Evolutionary conservation across 176 grass and related monocot genomes (phyloP).

Genomic region (Melocanna baccifera): DNA sequence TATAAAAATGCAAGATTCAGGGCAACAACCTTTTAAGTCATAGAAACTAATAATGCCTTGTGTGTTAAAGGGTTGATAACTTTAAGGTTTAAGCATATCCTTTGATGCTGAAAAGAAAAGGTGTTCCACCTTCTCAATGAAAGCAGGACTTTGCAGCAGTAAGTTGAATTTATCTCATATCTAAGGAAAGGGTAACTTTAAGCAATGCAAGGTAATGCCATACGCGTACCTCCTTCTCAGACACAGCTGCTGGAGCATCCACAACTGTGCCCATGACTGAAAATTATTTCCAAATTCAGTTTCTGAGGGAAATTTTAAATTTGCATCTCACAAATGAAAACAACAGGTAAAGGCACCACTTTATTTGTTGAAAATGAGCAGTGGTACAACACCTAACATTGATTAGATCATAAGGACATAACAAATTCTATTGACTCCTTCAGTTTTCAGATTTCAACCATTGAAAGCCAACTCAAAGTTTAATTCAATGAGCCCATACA

Average conservation of each 20-base stretch:
- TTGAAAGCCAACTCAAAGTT: neutral
- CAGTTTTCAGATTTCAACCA: neutral
- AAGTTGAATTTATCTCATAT: neutral
- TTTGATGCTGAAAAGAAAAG: neutral
- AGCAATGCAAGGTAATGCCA: conserved; percentile 1
- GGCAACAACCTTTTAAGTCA: neutral
- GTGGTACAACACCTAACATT: neutral
- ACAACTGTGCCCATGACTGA: conserved; percentile 50
- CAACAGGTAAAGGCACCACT: neutral
- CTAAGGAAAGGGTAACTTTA: neutral
- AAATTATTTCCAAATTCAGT: neutral
- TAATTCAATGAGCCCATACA: neutral
- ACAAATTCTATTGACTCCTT: neutral
- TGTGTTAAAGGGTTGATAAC: neutral
- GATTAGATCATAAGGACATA: neutral
- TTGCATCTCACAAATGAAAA: neutral
- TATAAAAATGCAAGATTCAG: neutral
- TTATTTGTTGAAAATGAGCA: neutral
- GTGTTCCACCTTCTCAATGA: neutral
- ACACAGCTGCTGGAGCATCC: conserved; percentile 42
- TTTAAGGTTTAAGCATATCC: neutral
- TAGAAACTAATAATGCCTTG: neutral
- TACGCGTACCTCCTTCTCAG: conserved; percentile 10
- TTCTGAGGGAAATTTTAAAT: neutral
- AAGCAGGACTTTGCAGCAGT: neutral